Conservation (phyloP, 257 asterid species). For the Datura wrightii region DNA sequence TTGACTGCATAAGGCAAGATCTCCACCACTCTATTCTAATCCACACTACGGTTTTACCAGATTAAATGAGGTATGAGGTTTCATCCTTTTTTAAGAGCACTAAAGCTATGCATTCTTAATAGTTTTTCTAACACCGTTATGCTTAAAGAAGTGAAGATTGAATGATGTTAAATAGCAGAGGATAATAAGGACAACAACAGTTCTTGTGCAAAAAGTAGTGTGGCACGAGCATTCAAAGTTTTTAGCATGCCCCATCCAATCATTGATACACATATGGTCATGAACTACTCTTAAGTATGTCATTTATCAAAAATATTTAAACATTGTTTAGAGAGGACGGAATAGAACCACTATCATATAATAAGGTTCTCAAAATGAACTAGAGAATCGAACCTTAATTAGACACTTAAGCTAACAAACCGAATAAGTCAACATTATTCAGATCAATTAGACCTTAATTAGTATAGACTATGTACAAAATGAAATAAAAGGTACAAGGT, state of each 20-base stretch:
- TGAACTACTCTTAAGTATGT: slow-evolving; percentile 1
- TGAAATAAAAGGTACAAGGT: background rate
- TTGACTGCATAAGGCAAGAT: background rate
- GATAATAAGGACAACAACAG: background rate
- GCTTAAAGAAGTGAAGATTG: background rate
- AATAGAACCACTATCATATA: slow-evolving; percentile 5
- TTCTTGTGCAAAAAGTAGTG: background rate
- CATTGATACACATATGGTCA: background rate
- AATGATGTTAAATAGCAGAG: background rate
- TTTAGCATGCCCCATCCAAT: background rate
- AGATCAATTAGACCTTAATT: background rate
- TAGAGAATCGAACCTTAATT: background rate
- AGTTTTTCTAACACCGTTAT: background rate
- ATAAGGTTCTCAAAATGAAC: slow-evolving; percentile 9
- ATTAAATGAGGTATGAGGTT: slow-evolving; percentile 10
- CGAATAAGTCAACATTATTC: background rate
- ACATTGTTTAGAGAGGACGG: background rate
- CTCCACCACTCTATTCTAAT: background rate
- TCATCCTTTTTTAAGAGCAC: slow-evolving; percentile 8
- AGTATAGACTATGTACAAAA: slow-evolving; percentile 2
- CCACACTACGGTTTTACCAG: background rate
- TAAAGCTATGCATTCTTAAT: background rate
- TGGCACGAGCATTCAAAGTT: background rate
- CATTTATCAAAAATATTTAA: background rate
- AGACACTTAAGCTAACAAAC: background rate